Evolutionary conservation across 2,329 filamentous ascomycete genomes (phyloP), one percentile per base, ranked within the genome.

Genomic region (Zarea fungicola): DNA sequence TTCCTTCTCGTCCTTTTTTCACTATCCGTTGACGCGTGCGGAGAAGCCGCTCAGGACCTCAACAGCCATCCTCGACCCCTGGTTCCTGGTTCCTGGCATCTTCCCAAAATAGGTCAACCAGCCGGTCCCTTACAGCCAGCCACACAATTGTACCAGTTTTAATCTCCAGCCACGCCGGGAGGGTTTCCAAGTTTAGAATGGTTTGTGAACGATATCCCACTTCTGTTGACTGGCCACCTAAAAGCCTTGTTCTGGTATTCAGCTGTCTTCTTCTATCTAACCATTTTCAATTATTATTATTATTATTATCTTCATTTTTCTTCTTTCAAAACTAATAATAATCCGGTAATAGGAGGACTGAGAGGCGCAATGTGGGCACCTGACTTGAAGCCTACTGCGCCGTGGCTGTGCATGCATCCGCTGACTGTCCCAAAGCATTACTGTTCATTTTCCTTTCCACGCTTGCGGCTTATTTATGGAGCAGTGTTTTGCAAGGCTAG

Each of bases 11-110:
- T n/a, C n/a, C n/a, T n/a, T n/a, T n/a, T n/a, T n/a, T n/a, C n/a
- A n/a, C n/a, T n/a, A n/a, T n/a, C n/a, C n/a, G n/a, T n/a, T n/a
- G n/a, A n/a, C n/a, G n/a, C n/a, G n/a, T n/a, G n/a, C n/a, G n/a
- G n/a, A n/a, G n/a, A n/a, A n/a, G n/a, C n/a, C n/a, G n/a, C n/a
- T n/a, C n/a, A n/a, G n/a, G n/a, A n/a, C n/a, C 26, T 7, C 26
- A 7, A 7, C 7, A 29, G 26, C 13, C 26, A 29, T 29, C n/a
- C n/a, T n/a, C n/a, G 23, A 26, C 36, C 21, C 36, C 16, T 25
- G 36, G 36, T 42, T 29, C 39, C 39, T 42, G 39, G 39, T 42
- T 42, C 39, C 39, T 42, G 39, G 25, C 25, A 28, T 21, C 34
- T 14, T 8, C 18, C 42, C 32, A 16, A 45, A 45, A 22, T 25